Percentiles rank a stretch among this genome's conserved stretches.
phyloP scores from a whole-genome alignment of 176 grass and related monocot genomes.

The Bolboschoenus planiculmis region DNA sequence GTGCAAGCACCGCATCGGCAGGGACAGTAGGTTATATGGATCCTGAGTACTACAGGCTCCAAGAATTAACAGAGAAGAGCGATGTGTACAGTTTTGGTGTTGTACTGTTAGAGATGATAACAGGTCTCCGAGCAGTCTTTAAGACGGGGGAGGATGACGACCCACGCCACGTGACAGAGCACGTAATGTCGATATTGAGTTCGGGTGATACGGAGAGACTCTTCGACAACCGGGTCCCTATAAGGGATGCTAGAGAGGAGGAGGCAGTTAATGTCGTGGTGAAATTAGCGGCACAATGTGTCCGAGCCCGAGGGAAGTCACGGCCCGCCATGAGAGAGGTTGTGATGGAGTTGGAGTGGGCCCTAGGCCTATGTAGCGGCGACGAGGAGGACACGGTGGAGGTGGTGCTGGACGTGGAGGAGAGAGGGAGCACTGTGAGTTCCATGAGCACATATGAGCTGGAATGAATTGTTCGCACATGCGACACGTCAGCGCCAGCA shows the following conservation, averaged over 20 bases:
- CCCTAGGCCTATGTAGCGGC: conserved; percentile 40
- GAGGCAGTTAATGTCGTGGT: conserved; percentile 48
- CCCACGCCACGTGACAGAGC: conserved; percentile 61
- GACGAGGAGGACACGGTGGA: not conserved
- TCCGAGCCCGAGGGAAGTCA: conserved; percentile 32
- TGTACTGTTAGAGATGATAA: conserved; percentile 79
- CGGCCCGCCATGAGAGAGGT: conserved; percentile 70
- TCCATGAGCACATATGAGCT: conserved; percentile 31
- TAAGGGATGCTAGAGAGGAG: conserved; percentile 36
- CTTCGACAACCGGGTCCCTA: conserved; percentile 41
- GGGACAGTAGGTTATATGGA: conserved; percentile 95
- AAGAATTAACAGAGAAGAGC: conserved; percentile 68
- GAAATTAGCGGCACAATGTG: conserved; percentile 60
- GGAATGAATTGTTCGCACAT: conserved; percentile 39
- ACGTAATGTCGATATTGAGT: conserved; percentile 55
- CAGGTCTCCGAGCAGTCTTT: conserved; percentile 71
- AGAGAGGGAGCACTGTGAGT: conserved; percentile 16
- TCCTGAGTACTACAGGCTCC: conserved; percentile 87
- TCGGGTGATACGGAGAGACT: conserved; percentile 18
- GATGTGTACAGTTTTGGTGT: conserved; percentile 98
- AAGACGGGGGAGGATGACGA: conserved; percentile 46
- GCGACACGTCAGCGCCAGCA: conserved; percentile 32
- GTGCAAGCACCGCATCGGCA: conserved; percentile 21
- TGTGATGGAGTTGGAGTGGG: conserved; percentile 70
- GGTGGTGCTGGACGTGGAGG: conserved; percentile 21